Percentiles rank a stretch among this genome's conserved stretches.
phyloP scores from a whole-genome alignment of 2,329 filamentous ascomycete genomes.

The Curvularia lunata region DNA sequence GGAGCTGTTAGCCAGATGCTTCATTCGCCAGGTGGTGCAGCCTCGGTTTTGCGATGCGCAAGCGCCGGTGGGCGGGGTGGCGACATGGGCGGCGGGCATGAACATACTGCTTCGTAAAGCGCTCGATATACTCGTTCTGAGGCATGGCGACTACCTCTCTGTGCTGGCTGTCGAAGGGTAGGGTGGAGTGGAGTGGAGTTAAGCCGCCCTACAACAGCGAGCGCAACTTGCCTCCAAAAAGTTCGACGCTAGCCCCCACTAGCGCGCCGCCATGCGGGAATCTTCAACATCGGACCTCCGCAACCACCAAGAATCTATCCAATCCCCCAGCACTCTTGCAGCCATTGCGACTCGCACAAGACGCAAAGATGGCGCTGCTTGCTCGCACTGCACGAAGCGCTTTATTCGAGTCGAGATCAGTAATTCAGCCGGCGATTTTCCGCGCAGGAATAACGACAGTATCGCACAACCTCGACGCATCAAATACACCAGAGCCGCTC shows the following conservation, averaged over 20 bases:
- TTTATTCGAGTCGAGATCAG: constrained; percentile 64
- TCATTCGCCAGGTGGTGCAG: constrained; percentile 3
- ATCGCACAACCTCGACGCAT: constrained; percentile 48
- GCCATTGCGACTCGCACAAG: constrained; percentile 23
- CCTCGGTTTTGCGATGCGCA: background rate
- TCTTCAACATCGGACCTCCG: constrained; percentile 26
- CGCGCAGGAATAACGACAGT: constrained; percentile 55
- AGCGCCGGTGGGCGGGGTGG: background rate
- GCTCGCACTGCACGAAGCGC: constrained; percentile 66
- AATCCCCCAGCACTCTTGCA: constrained; percentile 10
- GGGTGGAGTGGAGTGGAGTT: constrained; percentile 16
- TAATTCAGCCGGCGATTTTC: constrained; percentile 60
- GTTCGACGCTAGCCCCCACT: constrained; percentile 26
- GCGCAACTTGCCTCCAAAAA: constrained; percentile 33
- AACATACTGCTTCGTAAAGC: constrained; percentile 69
- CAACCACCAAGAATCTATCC: constrained; percentile 19
- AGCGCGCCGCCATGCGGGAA: constrained; percentile 24
- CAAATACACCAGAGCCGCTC: constrained; percentile 48
- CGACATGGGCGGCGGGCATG: constrained; percentile 21
- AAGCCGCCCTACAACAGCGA: constrained; percentile 13
- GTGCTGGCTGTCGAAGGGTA: constrained; percentile 10
- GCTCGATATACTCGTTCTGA: constrained; percentile 81
- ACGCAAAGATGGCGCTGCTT: constrained; percentile 48
- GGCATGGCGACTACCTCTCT: constrained; percentile 58
- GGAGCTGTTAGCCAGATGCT: constrained; percentile 24